Evolutionary conservation across 345 rosid genomes (phyloP).

Genomic region (Barbarea vulgaris): DNA sequence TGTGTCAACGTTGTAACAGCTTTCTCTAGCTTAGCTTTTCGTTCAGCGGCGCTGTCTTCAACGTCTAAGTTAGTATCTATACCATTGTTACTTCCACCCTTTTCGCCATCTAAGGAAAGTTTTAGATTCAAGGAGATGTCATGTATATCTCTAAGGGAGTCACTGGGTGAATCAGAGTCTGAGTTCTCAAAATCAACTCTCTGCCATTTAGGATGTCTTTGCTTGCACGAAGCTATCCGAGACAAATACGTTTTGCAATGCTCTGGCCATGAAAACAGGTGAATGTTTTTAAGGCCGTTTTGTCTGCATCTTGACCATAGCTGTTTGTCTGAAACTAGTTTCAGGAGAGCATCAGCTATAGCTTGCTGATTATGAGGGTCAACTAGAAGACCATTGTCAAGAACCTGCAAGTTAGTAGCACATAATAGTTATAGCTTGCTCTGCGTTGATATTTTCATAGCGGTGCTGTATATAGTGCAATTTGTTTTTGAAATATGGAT

Average conservation of each 20-base stretch:
- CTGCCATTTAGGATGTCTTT: constrained; percentile 78
- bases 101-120: constrained; percentile 73
- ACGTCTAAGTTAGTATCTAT: constrained; percentile 42
- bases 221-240: constrained; percentile 66
- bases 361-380: constrained; percentile 77
- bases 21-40: constrained; percentile 51
- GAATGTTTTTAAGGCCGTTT: constrained; percentile 70
- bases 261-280: constrained; percentile 75
- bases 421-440: constrained; percentile 1
- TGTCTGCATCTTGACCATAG: constrained; percentile 78
- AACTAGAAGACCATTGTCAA: constrained; percentile 79
- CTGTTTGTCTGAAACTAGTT: constrained; percentile 73
- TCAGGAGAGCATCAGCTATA: constrained; percentile 70
- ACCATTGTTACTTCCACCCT: constrained; percentile 41
- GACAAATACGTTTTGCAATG: constrained; percentile 69
- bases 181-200: constrained; percentile 49
- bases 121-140: constrained; percentile 71
- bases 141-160: constrained; percentile 67
- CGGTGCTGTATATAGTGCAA: neutral
- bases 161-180: constrained; percentile 62
- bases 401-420: constrained; percentile 49
- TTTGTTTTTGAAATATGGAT: neutral
- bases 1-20: constrained; percentile 41
- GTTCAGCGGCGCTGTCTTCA: constrained; percentile 50
- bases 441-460: neutral